phyloP scores from a whole-genome alignment of 129 eudicot species.

The Deinandra increscens region DNA sequence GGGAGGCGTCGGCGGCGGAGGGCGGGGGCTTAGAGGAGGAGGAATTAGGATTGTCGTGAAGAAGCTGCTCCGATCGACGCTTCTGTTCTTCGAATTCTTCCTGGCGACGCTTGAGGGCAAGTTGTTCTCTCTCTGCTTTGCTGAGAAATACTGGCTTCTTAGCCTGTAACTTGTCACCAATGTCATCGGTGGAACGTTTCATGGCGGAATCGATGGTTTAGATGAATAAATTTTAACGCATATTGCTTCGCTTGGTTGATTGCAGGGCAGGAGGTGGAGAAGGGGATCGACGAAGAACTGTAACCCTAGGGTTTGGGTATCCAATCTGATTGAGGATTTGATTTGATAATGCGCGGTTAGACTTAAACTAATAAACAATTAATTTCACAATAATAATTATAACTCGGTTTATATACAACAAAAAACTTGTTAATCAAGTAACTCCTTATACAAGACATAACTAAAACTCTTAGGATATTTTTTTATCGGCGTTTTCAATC shows the following conservation, averaged over 20 bases:
- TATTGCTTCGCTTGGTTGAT: slow-evolving; percentile 28
- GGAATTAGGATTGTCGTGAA: slow-evolving; percentile 19
- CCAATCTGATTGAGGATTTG: background rate
- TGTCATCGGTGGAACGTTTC: slow-evolving; percentile 37
- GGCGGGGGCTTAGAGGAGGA: slow-evolving; percentile 32
- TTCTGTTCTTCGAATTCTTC: slow-evolving; percentile 43
- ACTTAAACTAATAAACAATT: too few relatives aligned
- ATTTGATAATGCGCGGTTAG: too few relatives aligned
- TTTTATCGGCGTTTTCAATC: too few relatives aligned
- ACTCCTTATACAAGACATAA: too few relatives aligned
- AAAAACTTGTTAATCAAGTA: too few relatives aligned
- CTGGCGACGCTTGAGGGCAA: slow-evolving; percentile 57
- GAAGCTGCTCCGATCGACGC: slow-evolving; percentile 30
- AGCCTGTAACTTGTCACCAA: slow-evolving; percentile 32
- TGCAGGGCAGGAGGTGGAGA: slow-evolving; percentile 29
- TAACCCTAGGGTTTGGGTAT: slow-evolving; percentile 9
- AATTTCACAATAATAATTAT: too few relatives aligned
- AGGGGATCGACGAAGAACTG: background rate
- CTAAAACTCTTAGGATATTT: too few relatives aligned
- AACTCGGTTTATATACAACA: too few relatives aligned
- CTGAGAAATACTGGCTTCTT: slow-evolving; percentile 51
- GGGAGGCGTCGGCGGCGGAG: slow-evolving; percentile 25
- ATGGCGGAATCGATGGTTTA: slow-evolving; percentile 1
- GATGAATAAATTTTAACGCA: background rate
- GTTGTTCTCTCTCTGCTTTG: slow-evolving; percentile 53